Conservation (phyloP, 768 basidiomycete genomes). For the Boletus subcaerulescens region DNA sequence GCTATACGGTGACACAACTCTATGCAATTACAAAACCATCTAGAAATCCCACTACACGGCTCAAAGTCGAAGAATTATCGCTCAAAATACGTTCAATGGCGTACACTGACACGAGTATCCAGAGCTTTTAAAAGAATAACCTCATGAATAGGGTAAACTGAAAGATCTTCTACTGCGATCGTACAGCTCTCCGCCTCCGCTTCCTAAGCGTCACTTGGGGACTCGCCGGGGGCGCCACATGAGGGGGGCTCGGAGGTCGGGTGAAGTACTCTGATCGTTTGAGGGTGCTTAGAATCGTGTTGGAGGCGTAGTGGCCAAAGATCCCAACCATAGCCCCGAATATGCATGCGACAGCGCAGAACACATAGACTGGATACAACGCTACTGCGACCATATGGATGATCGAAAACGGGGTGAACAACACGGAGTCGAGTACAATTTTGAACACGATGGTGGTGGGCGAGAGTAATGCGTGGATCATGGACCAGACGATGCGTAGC, state of each 20-base stretch:
- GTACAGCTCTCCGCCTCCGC: constrained; percentile 23
- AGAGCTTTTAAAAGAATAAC: background rate
- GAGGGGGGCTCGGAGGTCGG: constrained; percentile 1
- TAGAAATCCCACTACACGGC: too few relatives aligned
- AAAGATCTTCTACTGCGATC: constrained; percentile 18
- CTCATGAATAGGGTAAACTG: background rate
- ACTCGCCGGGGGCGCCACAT: background rate
- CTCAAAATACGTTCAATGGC: background rate
- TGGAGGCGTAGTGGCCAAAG: constrained; percentile 29
- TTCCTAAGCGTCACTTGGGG: constrained; percentile 18
- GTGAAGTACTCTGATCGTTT: constrained; percentile 13
- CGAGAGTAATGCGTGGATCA: constrained; percentile 41
- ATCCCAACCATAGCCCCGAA: constrained; percentile 46
- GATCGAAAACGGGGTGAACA: constrained; percentile 46
- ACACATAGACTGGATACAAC: constrained; percentile 54
- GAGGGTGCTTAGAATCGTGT: constrained; percentile 8
- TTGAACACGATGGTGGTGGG: constrained; percentile 45
- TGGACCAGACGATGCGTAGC: constrained; percentile 22
- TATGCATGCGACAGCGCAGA: constrained; percentile 55
- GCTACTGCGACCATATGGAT: constrained; percentile 38
- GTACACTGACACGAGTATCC: background rate
- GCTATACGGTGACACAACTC: too few relatives aligned
- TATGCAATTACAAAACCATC: too few relatives aligned
- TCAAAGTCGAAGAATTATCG: background rate
- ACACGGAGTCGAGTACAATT: constrained; percentile 38